phyloP scores from a whole-genome alignment of 108 stramenopile species.

The Chaetoceros tenuissimus region DNA sequence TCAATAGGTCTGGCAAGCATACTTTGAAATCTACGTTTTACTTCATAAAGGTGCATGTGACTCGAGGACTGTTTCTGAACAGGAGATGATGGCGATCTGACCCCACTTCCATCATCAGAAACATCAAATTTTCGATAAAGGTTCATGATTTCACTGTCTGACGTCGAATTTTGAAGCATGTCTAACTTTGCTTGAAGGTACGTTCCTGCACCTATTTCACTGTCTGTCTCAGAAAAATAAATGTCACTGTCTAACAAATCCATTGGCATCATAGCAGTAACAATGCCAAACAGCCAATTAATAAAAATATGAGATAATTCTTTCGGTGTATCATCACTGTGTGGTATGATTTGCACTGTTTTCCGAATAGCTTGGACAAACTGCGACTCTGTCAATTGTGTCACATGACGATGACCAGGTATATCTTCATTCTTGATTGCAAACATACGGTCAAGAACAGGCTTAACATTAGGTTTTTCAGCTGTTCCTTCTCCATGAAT shows the following conservation, averaged over 20 bases:
- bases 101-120: slow-evolving; percentile 13
- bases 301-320: slow-evolving; percentile 22
- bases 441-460: slow-evolving; percentile 51
- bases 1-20: neutral
- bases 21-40: slow-evolving; percentile 75
- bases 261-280: slow-evolving; percentile 27
- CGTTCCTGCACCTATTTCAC: slow-evolving; percentile 10
- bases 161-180: slow-evolving; percentile 10
- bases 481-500: slow-evolving; percentile 75
- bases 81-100: too few relatives aligned
- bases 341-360: slow-evolving; percentile 8
- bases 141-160: slow-evolving; percentile 13
- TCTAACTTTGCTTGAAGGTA: slow-evolving; percentile 32
- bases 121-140: slow-evolving; percentile 24
- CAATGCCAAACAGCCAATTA: slow-evolving; percentile 27
- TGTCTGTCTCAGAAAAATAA: neutral
- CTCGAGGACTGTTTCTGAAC: neutral
- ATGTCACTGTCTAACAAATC: neutral
- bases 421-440: neutral
- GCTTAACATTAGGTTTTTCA: slow-evolving; percentile 30
- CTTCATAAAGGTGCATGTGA: slow-evolving; percentile 40
- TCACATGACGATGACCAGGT: slow-evolving; percentile 5
- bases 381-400: slow-evolving; percentile 7
- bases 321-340: neutral
- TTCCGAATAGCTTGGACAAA: slow-evolving; percentile 17